Evolutionary conservation across 192 early-diverging fungal genomes (phyloP).

Genomic region (Coemansia sp.): DNA sequence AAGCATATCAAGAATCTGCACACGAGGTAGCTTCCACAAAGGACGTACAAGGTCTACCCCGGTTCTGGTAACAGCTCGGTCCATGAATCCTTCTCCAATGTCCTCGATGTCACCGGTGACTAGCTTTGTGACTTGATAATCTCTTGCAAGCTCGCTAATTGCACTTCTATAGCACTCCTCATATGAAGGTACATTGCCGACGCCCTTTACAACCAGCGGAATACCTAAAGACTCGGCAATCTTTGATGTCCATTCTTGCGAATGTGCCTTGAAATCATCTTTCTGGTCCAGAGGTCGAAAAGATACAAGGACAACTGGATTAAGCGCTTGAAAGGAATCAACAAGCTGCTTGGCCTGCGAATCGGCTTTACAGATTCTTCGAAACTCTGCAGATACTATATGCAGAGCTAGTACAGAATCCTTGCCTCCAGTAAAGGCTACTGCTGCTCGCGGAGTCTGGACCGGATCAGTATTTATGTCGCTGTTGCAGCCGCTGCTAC

Average conservation of each 20-base stretch:
- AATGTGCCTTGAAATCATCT: slow-evolving; percentile 59
- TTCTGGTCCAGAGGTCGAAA: slow-evolving; percentile 55
- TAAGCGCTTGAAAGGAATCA: slow-evolving; percentile 22
- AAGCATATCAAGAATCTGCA: slow-evolving; percentile 51
- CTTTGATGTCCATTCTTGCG: slow-evolving; percentile 43
- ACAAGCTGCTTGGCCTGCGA: neutral
- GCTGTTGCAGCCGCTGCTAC: too few relatives aligned
- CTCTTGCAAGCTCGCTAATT: slow-evolving; percentile 41
- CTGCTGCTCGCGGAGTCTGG: slow-evolving; percentile 32
- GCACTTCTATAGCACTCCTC: slow-evolving; percentile 51
- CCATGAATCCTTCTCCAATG: slow-evolving; percentile 64
- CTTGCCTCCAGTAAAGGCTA: slow-evolving; percentile 66
- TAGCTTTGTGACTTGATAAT: slow-evolving; percentile 51
- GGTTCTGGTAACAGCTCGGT: slow-evolving; percentile 53
- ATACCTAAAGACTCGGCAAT: slow-evolving; percentile 57
- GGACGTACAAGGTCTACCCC: slow-evolving; percentile 56
- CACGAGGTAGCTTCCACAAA: slow-evolving; percentile 57
- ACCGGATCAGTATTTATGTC: neutral
- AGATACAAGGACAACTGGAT: slow-evolving; percentile 43
- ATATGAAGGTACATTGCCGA: slow-evolving; percentile 52
- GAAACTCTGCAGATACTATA: slow-evolving; percentile 33
- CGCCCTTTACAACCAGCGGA: slow-evolving; percentile 40
- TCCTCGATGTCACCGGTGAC: slow-evolving; percentile 66
- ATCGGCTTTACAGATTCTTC: neutral
- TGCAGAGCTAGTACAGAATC: slow-evolving; percentile 60